Evolutionary conservation across 139 green algal genomes (phyloP), one percentile per base, ranked within the genome.

Genomic region (Chlorella sp.): DNA sequence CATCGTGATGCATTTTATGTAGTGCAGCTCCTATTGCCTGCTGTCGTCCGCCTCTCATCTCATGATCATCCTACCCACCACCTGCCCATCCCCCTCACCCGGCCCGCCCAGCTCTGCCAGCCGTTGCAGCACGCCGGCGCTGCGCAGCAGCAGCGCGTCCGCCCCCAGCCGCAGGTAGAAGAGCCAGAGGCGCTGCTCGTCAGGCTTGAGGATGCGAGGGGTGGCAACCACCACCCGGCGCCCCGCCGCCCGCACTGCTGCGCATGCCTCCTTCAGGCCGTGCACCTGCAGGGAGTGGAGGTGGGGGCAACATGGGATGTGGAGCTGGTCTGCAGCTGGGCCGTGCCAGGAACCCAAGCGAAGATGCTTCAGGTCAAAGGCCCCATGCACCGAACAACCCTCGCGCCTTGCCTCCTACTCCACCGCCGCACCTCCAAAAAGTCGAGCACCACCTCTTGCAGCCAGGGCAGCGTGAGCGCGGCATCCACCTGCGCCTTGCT

Each of bases 381-480:
- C 46, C 7, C 11, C 46, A 11, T n/a, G 30, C 28, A 43, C 14
- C 32, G 65, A 40, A 17, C 64, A 70, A 70, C 22, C 22, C 24
- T 70, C 22, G 40, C 28, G 40, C n/a, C 4, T 13, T 20, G 22
- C 7, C 46, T 54, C 46, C 46, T 11, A 54, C 65, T 16, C 34
- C 72, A 30, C 9, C 8, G 34, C 32, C 74, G 38, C 62, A 88
- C 90, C 84, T 96, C 93, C 9, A 98, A 82, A 82, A 98, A 98
- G 90, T 98, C 95, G 8, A 97, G 81, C 32, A 94, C 86, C 44
- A 98, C 85, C 83, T 98, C 95, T 4, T 90, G 20, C 43, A 98
- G 83, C 92, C 93, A 97, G 17, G 90, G 83, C 74, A 97, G 46
- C 40, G 58, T 2, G 24, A 92, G 75, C 32, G 90, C 93, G 19